Percentiles rank a stretch among this genome's conserved stretches.
These are phyloP conservation scores for Cytospora chrysosperma DNA, from an alignment of 2,329 filamentous ascomycete species.

Conservation along the genomic window DNA sequence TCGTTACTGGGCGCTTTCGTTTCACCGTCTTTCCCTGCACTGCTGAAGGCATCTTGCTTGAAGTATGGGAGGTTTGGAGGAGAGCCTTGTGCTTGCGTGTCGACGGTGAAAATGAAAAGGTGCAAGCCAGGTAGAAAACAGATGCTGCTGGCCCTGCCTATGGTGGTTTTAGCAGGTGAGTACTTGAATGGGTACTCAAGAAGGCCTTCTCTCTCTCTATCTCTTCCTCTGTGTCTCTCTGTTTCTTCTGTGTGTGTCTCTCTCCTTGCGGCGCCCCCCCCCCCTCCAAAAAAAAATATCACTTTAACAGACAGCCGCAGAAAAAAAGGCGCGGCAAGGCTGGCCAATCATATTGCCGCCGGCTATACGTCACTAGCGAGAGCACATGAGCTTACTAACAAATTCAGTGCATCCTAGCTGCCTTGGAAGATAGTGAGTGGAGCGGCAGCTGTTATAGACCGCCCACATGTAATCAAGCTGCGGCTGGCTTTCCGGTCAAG, in stretches of 20 bases:
- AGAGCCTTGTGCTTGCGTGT: neutral
- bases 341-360: conserved; percentile 5
- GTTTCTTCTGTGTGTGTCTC: no score
- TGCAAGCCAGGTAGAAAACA: neutral
- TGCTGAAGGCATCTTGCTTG: conserved; percentile 32
- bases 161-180: no score
- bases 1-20: conserved; percentile 49
- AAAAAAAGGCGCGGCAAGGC: neutral
- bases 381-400: neutral
- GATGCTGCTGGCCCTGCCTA: neutral
- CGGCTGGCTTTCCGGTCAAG: neutral
- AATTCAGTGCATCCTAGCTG: accelerated
- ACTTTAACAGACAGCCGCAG: neutral
- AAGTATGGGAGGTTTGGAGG: neutral
- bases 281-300: neutral
- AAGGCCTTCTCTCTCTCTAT: no score
- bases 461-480: neutral
- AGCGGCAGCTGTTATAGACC: neutral
- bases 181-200: no score
- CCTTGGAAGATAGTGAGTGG: neutral
- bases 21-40: conserved; percentile 38
- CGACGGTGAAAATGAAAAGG: neutral
- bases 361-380: neutral
- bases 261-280: neutral
- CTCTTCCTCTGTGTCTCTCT: no score